Percentiles rank a stretch among this genome's conserved stretches.
Conservation (phyloP, 768 basidiomycete species). For the Floccularia luteovirens region DNA sequence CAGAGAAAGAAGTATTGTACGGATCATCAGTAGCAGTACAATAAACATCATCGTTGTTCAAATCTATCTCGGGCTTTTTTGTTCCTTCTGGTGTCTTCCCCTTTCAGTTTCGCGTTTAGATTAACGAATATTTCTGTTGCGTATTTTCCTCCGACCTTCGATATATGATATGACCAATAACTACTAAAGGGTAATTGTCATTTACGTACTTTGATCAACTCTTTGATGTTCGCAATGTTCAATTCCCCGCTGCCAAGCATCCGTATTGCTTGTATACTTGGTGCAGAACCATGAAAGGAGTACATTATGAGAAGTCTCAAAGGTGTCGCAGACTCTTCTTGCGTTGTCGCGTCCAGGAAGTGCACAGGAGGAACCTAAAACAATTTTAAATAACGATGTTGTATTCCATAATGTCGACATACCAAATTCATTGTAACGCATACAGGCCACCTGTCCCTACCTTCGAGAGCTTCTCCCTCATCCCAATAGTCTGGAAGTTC, state of each 20-base stretch:
- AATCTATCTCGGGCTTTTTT: constrained; percentile 55
- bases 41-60: constrained; percentile 16
- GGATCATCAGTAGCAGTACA: too few relatives aligned
- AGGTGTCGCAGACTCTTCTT: constrained; percentile 66
- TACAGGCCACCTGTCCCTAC: constrained; percentile 65
- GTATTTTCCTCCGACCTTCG: constrained; percentile 59
- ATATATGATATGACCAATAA: background rate
- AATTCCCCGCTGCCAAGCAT: constrained; percentile 59
- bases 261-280: constrained; percentile 55
- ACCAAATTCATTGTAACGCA: constrained; percentile 76
- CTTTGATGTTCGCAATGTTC: constrained; percentile 34
- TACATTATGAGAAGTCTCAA: constrained; percentile 56
- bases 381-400: background rate
- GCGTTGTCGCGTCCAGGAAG: constrained; percentile 66
- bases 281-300: constrained; percentile 39
- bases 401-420: constrained; percentile 19
- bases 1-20: too few relatives aligned
- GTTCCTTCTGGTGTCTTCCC: constrained; percentile 53
- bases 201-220: constrained; percentile 44
- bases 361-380: constrained; percentile 48
- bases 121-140: constrained; percentile 48
- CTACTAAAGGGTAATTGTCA: too few relatives aligned
- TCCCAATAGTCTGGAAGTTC: constrained; percentile 88
- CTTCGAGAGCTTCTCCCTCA: constrained; percentile 62
- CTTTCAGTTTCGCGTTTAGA: constrained; percentile 56